Percentiles rank a stretch among this genome's conserved stretches.
These are phyloP conservation scores for Candida pseudofarinosa DNA, from an alignment of 805 yeast species.

Conservation along the genomic window DNA sequence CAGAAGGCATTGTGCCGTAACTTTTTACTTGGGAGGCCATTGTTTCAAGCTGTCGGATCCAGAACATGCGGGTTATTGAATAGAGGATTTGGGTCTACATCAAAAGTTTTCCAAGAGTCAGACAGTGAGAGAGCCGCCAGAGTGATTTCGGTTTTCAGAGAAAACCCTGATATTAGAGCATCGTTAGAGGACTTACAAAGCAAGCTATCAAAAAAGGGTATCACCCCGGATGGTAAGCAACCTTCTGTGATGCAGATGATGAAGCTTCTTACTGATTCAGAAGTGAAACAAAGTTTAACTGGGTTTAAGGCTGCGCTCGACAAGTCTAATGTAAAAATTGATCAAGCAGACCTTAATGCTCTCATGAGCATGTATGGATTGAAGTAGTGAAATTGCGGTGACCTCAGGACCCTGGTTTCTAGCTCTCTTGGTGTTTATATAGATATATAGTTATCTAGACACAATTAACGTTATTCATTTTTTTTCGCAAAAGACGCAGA, in stretches of 20 bases:
- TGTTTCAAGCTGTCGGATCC: no score
- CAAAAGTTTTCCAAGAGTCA: constrained; percentile 6
- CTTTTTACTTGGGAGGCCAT: no score
- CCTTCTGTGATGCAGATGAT: constrained; percentile 35
- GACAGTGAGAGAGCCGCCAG: constrained; percentile 14
- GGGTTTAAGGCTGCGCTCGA: constrained; percentile 29
- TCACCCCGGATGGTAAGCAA: constrained; percentile 24
- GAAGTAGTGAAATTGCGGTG: no score
- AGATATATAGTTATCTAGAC: no score
- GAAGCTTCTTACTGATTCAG: constrained; percentile 33
- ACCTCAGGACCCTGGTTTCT: no score
- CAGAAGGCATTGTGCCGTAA: no score
- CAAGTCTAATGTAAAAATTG: constrained; percentile 25
- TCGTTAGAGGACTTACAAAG: constrained; percentile 28
- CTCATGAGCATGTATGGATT: constrained; percentile 21
- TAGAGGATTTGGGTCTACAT: constrained; percentile 7
- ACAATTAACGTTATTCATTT: no score
- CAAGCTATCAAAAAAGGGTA: constrained; percentile 29
- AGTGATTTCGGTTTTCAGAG: constrained; percentile 10
- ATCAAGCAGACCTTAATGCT: constrained; percentile 29
- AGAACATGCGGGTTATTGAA: no score
- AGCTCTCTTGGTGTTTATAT: no score
- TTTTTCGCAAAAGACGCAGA: constrained; percentile 50
- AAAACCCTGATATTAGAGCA: constrained; percentile 28
- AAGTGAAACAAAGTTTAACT: constrained; percentile 25